phyloP scores from a whole-genome alignment of 2,329 filamentous ascomycete genomes.

The Xylaria hypoxylon region DNA sequence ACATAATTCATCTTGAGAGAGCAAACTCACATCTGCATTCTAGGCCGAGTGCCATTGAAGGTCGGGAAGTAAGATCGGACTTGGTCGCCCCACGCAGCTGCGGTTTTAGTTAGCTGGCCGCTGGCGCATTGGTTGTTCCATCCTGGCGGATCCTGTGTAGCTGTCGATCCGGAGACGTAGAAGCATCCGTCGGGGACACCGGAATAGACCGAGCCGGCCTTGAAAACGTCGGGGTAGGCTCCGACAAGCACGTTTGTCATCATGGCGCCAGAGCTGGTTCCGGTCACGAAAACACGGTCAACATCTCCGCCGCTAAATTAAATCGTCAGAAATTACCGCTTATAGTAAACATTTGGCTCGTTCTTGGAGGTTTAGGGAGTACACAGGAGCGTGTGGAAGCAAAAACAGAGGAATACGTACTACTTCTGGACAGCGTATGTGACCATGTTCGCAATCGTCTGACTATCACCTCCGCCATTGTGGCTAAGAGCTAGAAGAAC shows the following conservation, averaged over 20 bases:
- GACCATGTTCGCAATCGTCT: constrained; percentile 55
- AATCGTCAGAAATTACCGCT: background rate
- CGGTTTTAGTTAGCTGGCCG: constrained; percentile 59
- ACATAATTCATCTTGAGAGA: background rate
- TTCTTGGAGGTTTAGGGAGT: background rate
- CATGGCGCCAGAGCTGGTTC: constrained; percentile 52
- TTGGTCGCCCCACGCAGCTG: constrained; percentile 56
- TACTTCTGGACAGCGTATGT: constrained; percentile 51
- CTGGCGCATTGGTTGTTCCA: constrained; percentile 68
- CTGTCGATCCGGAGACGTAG: constrained; percentile 52
- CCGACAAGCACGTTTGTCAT: constrained; percentile 57
- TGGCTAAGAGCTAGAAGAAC: constrained; percentile 47
- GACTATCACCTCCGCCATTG: constrained; percentile 55
- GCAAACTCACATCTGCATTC: constrained; percentile 53
- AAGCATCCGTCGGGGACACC: constrained; percentile 58
- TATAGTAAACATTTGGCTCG: background rate
- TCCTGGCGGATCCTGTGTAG: constrained; percentile 52
- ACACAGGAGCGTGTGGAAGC: background rate
- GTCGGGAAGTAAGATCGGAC: constrained; percentile 62
- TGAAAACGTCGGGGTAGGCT: constrained; percentile 62
- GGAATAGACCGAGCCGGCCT: constrained; percentile 58
- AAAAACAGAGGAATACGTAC: constrained; percentile 9
- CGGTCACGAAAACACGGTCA: constrained; percentile 46
- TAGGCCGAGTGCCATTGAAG: constrained; percentile 58
- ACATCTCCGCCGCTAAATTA: constrained; percentile 46